Evolutionary conservation across 1,284 basidiomycete species (phyloP), one percentile per base, ranked within the genome.

Genomic region (Gomphus bonarii): DNA sequence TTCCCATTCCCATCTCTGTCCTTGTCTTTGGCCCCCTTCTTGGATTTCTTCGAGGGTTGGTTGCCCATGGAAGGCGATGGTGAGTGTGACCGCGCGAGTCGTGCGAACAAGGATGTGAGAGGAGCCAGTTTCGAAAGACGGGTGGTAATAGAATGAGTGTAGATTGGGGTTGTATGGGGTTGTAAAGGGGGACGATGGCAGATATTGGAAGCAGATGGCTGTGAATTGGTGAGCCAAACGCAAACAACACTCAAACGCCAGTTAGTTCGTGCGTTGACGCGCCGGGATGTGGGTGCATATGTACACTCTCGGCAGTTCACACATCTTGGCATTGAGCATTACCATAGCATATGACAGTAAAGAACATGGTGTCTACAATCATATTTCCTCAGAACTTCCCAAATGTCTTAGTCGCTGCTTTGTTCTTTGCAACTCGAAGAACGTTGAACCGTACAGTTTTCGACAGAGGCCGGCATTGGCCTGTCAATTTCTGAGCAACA

Each of bases 361-460:
- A 44, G 25, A 25, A n/a, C 47, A 36, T 10, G 28, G 52, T 42
- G 30, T 52, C 25, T 58, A 52, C 50, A 35, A 28, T n/a, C 50
- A 20, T 30, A 42, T 30, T 60, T 44, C 59, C 65, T 75, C 81
- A 97, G 83, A 97, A 97, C 84, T 95, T 95, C 76, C 83, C 82
- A 77, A 97, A 97, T 62, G 88, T 78, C 81, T 95, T 95, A 63
- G 84, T 75, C 33, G 88, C 70, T 20, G 89, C 88, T 80, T 91
- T 92, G 84, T 75, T 94, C 84, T 86, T 90, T 64, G 84, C 71
- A 72, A 97, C 93, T 70, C 91, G 87, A 70, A 97, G 74, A 61
- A 97, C 93, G 75, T 97, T 97, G 87, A 97, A 98, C 58, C 95
- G 91, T 66, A 99, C 95, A 54, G 95, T 98, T 80, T 99, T 99